Evolutionary conservation across 257 asterid species (phyloP), one percentile per base, ranked within the genome.

Genomic region (Solanum ossicruentum): DNA sequence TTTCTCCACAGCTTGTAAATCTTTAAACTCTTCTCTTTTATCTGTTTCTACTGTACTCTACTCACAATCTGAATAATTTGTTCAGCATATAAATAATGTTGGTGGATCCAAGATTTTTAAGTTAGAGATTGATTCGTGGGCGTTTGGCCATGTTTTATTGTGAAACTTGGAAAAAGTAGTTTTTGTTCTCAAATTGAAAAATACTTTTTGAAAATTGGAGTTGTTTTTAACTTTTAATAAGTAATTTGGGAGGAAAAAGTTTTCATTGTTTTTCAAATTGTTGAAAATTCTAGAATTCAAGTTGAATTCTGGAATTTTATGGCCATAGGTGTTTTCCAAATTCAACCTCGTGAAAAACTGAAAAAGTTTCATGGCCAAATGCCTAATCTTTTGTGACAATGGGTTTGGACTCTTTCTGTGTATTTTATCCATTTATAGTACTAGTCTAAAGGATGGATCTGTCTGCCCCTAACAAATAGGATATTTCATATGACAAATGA

Each of bases 1-100:
- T 88, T 78, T 82, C 90, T 47, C 88, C 90, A 75, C 90, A 88
- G 82, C 90, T 88, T 82, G 90, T 86, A 86, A 88, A 5, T 55
- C 87, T 83, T 52, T 16, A 28, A 61, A 60, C 43, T 55, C 32
- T 20, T 32, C 75, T 23, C 45, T 11, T 66, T 56, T 55, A 47
- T 81, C 26, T 71, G 2, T 69, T 72, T 21, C 12, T 73, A 47
- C 5, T 69, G 1, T 69, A 69, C 51, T 36, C 21, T 39, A 69
- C 51, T 36, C 21, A 15, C 43, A 3, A 32, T 43, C 45, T 66
- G 13, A 67, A 67, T 36, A 8, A 67, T 32, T 63, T 63, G 18
- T 23, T 73, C n/a, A 47, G 21, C 81, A 73, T 73, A 73, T 39
- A 18, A 47, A 47, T 65, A 56, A 41, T 20, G 58, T 39, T 32